Evolutionary conservation across 805 yeast species (phyloP), one percentile per base, ranked within the genome.

Genomic region (Spencermartinsiella europaea): DNA sequence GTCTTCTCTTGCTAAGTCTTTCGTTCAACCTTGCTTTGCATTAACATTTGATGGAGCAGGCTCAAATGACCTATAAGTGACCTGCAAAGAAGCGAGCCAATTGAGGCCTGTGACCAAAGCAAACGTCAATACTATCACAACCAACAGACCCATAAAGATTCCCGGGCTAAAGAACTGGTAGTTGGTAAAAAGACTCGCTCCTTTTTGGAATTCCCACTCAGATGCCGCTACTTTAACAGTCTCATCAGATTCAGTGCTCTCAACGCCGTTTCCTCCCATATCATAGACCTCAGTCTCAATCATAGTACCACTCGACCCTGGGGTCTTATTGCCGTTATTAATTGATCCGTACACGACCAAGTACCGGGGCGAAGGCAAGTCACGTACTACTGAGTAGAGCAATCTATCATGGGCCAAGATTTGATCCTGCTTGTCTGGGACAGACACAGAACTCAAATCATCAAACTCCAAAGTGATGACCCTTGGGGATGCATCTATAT

Each of bases 31-130:
- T 25, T 25, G 31, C 31, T 25, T 25, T 7, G 10, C 12, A 12
- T 25, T 25, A 12, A 12, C 12, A 25, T 7, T 12, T n/a, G n/a
- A n/a, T 7, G 31, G 31, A 12, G 47, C 34, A n/a, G 52, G 48
- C 49, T 87, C 95, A 59, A 89, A 82, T 12, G 95, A 81, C 54
- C 79, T 79, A 71, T 89, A 88, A 59, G 91, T 77, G 56, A 89
- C 84, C 60, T 84, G 81, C 54, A 89, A 66, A 17, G 82, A 71
- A 20, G 78, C 62, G 40, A 87, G 68, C 93, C 95, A 87, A 43
- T 76, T 60, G 50, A 88, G 72, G 14, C 95, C 91, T 43, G 74
- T 68, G 42, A 71, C 60, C 46, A 87, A 68, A 35, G 87, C 71
- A 31, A 66, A 66, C 17, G 86, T 47, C 53, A 89, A 69, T 51